phyloP scores from a whole-genome alignment of 2,329 filamentous ascomycete species.

The Fusarium subglutinans region DNA sequence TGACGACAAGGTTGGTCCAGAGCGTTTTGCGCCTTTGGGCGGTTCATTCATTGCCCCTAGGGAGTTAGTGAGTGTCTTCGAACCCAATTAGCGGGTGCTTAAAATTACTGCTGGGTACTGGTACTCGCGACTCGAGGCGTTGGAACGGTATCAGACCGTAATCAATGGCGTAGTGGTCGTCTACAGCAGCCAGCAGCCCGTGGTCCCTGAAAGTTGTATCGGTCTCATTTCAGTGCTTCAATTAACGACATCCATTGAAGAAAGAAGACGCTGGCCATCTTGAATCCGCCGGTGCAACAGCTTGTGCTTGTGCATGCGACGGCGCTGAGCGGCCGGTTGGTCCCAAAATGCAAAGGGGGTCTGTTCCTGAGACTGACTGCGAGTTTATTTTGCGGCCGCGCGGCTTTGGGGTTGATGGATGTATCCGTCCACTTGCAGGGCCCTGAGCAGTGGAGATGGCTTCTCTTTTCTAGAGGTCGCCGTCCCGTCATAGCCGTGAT shows the following conservation, averaged over 20 bases:
- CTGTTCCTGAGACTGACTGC: constrained; percentile 30
- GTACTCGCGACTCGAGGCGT: not conserved
- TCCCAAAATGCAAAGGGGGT: not conserved
- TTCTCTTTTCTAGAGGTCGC: constrained; percentile 30
- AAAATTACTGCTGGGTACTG: constrained; percentile 15
- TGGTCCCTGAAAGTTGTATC: not conserved
- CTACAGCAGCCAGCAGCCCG: not conserved
- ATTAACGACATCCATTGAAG: not conserved
- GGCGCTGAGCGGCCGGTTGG: constrained; percentile 1
- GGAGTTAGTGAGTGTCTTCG: not conserved
- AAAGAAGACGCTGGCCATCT: not conserved
- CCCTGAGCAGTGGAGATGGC: constrained; percentile 26
- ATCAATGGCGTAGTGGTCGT: not conserved
- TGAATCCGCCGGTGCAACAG: constrained; percentile 16
- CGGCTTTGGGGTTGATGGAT: constrained; percentile 28
- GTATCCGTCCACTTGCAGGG: constrained; percentile 29
- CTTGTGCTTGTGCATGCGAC: constrained; percentile 3
- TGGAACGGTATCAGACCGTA: not conserved
- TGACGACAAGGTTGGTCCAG: constrained; percentile 32
- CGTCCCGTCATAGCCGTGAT: constrained; percentile 35
- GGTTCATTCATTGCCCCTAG: constrained; percentile 3
- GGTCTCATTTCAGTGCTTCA: not conserved
- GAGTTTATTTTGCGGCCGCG: constrained; percentile 37
- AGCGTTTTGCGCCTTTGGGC: constrained; percentile 26
- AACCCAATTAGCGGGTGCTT: constrained; percentile 16